Conservation (phyloP, 331 rosid genomes). For the Erythrophleum ivorense region DNA sequence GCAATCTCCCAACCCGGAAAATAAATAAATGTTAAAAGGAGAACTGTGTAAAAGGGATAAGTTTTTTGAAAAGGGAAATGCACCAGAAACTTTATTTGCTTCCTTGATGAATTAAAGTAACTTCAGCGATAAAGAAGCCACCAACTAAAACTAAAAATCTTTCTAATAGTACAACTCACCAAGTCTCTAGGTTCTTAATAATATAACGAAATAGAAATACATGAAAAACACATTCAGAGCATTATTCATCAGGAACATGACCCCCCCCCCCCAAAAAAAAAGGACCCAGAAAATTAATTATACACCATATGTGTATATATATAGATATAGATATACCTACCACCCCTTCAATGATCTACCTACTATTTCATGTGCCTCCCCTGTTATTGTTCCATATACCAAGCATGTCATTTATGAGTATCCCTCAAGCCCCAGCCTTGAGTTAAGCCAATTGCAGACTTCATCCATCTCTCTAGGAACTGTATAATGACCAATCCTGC, state of each 20-base stretch:
- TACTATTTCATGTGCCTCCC: constrained; percentile 42
- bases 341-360: constrained; percentile 48
- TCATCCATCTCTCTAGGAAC: constrained; percentile 92
- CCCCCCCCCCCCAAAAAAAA: neutral
- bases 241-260: constrained; percentile 1
- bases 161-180: constrained; percentile 26
- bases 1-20: too few relatives aligned
- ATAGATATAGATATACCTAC: constrained; percentile 31
- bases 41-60: too few relatives aligned
- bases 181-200: constrained; percentile 33
- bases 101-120: neutral
- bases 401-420: constrained; percentile 42
- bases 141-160: constrained; percentile 28
- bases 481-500: constrained; percentile 92
- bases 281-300: constrained; percentile 36
- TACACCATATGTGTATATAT: constrained; percentile 39
- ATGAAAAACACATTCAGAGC: constrained; percentile 41
- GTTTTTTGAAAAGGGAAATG: neutral
- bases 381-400: constrained; percentile 41
- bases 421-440: constrained; percentile 83
- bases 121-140: neutral
- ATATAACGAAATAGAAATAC: constrained; percentile 31
- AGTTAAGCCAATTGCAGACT: constrained; percentile 79
- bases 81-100: neutral
- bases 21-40: too few relatives aligned